Evolutionary conservation across 768 basidiomycete genomes (phyloP).

Genomic region (Naganishia vishniacii): DNA sequence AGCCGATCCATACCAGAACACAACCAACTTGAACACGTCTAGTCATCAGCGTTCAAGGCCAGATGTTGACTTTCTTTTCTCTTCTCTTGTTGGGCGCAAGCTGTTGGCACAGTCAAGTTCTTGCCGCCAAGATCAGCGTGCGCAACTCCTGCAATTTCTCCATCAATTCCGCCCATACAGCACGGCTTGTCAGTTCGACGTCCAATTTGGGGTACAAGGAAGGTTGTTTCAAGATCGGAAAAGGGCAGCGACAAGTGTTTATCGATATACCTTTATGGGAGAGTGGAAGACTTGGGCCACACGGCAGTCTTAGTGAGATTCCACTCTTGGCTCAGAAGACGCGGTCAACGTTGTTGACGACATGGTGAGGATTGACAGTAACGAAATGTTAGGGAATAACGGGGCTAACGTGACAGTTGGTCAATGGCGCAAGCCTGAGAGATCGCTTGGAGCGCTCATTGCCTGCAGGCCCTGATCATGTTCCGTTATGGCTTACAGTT

Average conservation of each 20-base stretch:
- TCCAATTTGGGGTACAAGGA: neutral
- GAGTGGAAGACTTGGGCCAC: neutral
- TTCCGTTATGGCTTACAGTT: neutral
- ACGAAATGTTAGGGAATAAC: neutral
- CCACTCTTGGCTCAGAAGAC: neutral
- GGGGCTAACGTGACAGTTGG: neutral
- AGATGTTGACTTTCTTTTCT: too few relatives aligned
- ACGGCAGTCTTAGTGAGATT: neutral
- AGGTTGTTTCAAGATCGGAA: neutral
- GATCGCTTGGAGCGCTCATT: neutral
- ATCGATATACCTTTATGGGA: neutral
- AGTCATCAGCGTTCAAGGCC: too few relatives aligned
- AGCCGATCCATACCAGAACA: too few relatives aligned
- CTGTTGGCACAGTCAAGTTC: too few relatives aligned
- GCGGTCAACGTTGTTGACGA: neutral
- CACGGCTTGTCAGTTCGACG: neutral
- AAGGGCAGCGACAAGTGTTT: neutral
- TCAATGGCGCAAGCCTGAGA: neutral
- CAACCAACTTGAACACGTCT: too few relatives aligned
- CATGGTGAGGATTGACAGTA: neutral
- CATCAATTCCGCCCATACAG: neutral
- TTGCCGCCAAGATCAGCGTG: neutral
- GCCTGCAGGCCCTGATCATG: neutral
- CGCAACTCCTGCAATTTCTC: conserved; percentile 1
- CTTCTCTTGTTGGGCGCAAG: too few relatives aligned